These are phyloP conservation scores for Arxiozyma telluris DNA, from an alignment of 1,139 yeast species.

Conservation along the genomic window DNA sequence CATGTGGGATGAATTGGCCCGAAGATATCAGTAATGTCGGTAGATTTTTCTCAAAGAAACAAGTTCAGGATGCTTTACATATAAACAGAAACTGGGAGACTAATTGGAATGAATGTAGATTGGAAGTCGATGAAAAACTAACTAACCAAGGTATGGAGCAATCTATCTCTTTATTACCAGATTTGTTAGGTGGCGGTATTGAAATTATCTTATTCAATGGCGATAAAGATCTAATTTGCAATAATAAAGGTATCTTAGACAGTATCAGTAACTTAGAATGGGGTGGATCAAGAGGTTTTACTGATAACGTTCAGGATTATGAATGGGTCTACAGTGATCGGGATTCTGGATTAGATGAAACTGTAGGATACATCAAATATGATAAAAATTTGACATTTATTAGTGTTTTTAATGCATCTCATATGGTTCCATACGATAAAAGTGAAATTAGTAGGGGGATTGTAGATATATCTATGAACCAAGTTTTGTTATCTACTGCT, in stretches of 20 bases:
- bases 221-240: conserved; percentile 82
- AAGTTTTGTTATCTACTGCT: conserved; percentile 19
- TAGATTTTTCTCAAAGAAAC: conserved; percentile 48
- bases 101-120: conserved; percentile 71
- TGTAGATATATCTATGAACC: conserved; percentile 37
- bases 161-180: conserved; percentile 57
- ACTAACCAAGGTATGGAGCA: conserved; percentile 48
- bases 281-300: conserved; percentile 59
- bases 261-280: conserved; percentile 55
- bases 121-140: conserved; percentile 46
- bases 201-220: conserved; percentile 78
- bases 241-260: conserved; percentile 64
- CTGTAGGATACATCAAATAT: conserved; percentile 44
- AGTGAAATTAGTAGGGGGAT: conserved; percentile 65
- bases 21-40: conserved; percentile 51
- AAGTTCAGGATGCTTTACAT: conserved; percentile 54
- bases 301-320: conserved; percentile 30
- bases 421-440: conserved; percentile 89
- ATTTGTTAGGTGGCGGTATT: conserved; percentile 43
- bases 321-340: conserved; percentile 55
- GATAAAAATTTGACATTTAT: conserved; percentile 74
- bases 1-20: conserved; percentile 97
- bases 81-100: conserved; percentile 30
- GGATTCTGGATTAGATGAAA: conserved; percentile 33
- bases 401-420: conserved; percentile 68